Evolutionary conservation across 208 protist species (phyloP).

Genomic region (Acanthamoeba polyphaga): DNA sequence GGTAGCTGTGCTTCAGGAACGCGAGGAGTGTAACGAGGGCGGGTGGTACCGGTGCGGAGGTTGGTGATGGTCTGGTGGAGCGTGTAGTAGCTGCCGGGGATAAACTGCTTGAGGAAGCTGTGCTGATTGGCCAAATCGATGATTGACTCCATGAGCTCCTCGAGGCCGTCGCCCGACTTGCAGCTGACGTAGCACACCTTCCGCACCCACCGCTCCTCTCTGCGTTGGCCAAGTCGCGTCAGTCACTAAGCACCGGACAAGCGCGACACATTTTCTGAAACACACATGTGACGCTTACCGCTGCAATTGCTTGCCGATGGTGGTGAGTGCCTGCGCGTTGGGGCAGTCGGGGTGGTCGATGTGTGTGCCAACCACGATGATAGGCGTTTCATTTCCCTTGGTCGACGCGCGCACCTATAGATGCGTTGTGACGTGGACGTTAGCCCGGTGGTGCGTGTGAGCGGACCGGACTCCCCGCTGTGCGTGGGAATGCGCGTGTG

Average conservation of each 20-base stretch:
- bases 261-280: not conserved
- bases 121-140: constrained; percentile 10
- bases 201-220: not conserved
- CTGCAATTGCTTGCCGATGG: not conserved
- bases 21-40: no score
- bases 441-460: not conserved
- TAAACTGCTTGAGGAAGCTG: constrained; percentile 48
- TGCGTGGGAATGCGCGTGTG: not conserved
- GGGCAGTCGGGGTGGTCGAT: constrained; percentile 38
- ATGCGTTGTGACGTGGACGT: no score
- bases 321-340: not conserved
- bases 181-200: constrained; percentile 53
- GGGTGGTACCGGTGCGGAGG: not conserved
- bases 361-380: constrained; percentile 40
- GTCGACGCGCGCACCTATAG: not conserved
- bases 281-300: not conserved
- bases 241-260: not conserved
- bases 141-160: constrained; percentile 32
- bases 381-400: constrained; percentile 2
- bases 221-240: not conserved
- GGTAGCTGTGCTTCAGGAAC: not conserved
- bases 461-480: not conserved
- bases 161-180: constrained; percentile 9
- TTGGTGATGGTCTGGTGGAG: constrained; percentile 9
- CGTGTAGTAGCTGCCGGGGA: constrained; percentile 31